Base-by-base conservation (phyloP, 1,284 basidiomycete genomes). In the Melampsora larici-populina region DNA sequence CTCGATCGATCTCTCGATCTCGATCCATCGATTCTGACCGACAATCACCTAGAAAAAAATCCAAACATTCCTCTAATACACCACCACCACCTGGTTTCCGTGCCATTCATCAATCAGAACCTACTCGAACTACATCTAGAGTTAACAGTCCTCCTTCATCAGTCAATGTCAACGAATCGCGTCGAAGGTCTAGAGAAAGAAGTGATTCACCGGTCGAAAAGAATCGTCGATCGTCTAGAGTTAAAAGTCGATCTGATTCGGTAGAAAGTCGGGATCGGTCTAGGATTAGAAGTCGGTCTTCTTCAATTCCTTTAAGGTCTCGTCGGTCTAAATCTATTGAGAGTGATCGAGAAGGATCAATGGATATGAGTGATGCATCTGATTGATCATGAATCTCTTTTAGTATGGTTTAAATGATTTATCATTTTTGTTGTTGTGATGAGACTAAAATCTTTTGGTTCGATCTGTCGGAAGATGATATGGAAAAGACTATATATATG, bases 361-460 rank as follows among this genome's bases (percentile, higher is more conserved):
- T 58, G 55, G 55, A 58, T 58, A 58, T 58, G 55, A 58, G 55
- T n/a, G 55, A 58, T 58, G 55, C 55, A n/a, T 58, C 55, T 8
- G 55, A 58, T 58, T 58, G 55, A 58, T 43, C 40, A 43, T 43
- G 11, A 9, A 43, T 43, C 11, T 43, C 36, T 9, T 36, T 9
- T 4, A 3, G 9, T 3, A 4, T 9, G 36, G 36, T 36, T 36
- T 36, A 9, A 36, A 4, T 36, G 36, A n/a, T n/a, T n/a, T n/a
- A n/a, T n/a, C n/a, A n/a, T n/a, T 36, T 36, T 36, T 3, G 36
- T 36, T 36, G 3, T 36, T 9, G 9, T 9, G 9, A 36, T 36
- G 3, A 36, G 3, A 36, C 9, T 36, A 36, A 36, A 36, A 36
- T 36, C 36, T 36, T 9, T 9, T 36, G 36, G 4, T 36, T 36